phyloP scores from a whole-genome alignment of 2,329 filamentous ascomycete species.

The Blastomyces gilchristii region DNA sequence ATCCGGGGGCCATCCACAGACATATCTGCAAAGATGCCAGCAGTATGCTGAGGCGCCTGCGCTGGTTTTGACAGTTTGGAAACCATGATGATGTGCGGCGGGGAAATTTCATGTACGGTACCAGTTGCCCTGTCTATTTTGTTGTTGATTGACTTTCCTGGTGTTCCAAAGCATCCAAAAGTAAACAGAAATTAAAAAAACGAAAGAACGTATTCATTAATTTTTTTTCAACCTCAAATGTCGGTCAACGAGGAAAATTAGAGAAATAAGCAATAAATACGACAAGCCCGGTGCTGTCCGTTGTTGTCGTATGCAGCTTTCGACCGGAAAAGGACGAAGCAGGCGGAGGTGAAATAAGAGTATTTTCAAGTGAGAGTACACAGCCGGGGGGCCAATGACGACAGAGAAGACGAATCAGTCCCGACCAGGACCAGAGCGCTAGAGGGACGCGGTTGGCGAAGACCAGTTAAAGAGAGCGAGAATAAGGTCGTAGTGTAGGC shows the following conservation, averaged over 20 bases:
- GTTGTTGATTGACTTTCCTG: background rate
- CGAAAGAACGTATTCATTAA: background rate
- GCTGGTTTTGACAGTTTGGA: slow-evolving; percentile 39
- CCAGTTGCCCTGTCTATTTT: background rate
- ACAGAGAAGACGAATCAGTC: background rate
- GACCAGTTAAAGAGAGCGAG: background rate
- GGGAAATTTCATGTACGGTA: background rate
- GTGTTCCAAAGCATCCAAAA: background rate
- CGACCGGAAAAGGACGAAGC: background rate
- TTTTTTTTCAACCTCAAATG: background rate
- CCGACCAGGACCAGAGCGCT: background rate
- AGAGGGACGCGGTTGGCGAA: background rate
- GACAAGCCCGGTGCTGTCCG: background rate
- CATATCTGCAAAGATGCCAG: slow-evolving; percentile 92
- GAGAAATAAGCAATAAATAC: background rate
- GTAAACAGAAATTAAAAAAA: background rate
- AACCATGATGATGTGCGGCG: slow-evolving; percentile 11
- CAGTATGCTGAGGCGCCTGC: slow-evolving; percentile 62
- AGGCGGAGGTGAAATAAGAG: background rate
- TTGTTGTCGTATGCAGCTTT: background rate
- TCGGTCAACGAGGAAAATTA: background rate
- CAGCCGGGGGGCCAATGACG: slow-evolving; percentile 3
- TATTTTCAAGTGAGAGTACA: background rate
- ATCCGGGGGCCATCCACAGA: slow-evolving; percentile 85
- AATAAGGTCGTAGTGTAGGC: background rate